Conservation (phyloP, 768 basidiomycete species). For the Cyclocybe aegerita region DNA sequence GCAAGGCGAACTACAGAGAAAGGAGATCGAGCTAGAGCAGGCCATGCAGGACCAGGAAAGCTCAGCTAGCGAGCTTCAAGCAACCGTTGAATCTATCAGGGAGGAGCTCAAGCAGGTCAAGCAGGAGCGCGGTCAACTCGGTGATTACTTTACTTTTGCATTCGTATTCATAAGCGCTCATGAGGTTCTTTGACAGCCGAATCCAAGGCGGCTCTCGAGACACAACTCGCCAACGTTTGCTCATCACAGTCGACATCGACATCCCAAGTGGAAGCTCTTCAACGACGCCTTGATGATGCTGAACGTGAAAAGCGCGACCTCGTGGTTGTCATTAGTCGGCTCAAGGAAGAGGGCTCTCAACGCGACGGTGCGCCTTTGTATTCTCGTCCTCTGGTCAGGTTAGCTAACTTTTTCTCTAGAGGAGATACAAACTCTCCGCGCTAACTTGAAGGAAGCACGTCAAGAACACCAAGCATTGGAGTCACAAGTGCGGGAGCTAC, state of each 20-base stretch:
- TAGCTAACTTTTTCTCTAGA: slow-evolving; percentile 39
- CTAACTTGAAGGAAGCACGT: slow-evolving; percentile 70
- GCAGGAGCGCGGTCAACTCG: slow-evolving; percentile 64
- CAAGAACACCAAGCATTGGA: slow-evolving; percentile 72
- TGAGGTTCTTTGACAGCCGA: slow-evolving; percentile 19
- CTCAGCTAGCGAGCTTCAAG: slow-evolving; percentile 55
- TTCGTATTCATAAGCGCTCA: slow-evolving; percentile 17
- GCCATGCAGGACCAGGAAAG: slow-evolving; percentile 77
- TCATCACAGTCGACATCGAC: slow-evolving; percentile 63
- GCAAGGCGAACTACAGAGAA: slow-evolving; percentile 64
- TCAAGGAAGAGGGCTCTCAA: slow-evolving; percentile 73
- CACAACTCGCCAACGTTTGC: slow-evolving; percentile 55
- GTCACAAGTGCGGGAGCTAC: slow-evolving; percentile 67
- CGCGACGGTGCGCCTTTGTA: slow-evolving; percentile 60
- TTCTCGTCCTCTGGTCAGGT: not conserved
- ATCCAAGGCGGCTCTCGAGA: slow-evolving; percentile 47
- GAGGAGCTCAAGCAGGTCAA: slow-evolving; percentile 56
- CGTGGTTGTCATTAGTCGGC: slow-evolving; percentile 75
- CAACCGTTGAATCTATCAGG: slow-evolving; percentile 47
- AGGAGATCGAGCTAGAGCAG: slow-evolving; percentile 84
- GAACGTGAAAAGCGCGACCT: slow-evolving; percentile 93
- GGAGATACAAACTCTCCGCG: slow-evolving; percentile 68
- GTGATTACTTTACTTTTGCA: slow-evolving; percentile 31
- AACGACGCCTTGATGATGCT: slow-evolving; percentile 64
- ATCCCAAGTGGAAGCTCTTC: slow-evolving; percentile 56